Evolutionary conservation across 1,284 basidiomycete genomes (phyloP).

Genomic region (Amylostereum areolatum): DNA sequence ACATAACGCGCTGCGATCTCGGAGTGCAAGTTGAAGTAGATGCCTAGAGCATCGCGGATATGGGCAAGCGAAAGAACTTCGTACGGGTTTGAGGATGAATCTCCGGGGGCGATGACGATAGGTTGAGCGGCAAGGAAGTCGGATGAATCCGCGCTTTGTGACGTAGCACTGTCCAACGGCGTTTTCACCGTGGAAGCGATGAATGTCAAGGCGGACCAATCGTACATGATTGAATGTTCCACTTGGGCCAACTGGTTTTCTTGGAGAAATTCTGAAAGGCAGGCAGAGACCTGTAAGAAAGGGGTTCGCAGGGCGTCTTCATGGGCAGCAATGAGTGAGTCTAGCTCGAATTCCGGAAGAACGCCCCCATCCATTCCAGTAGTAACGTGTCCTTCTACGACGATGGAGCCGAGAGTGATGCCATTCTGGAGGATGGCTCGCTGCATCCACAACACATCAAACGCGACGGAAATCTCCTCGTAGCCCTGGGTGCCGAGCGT

Average conservation of each 20-base stretch:
- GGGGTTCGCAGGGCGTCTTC: slow-evolving; percentile 42
- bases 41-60: slow-evolving; percentile 55
- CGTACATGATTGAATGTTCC: slow-evolving; percentile 53
- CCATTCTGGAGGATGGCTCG: slow-evolving; percentile 62
- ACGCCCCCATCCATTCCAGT: slow-evolving; percentile 21
- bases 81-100: slow-evolving; percentile 40
- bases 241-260: slow-evolving; percentile 34
- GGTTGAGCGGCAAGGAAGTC: slow-evolving; percentile 38
- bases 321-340: slow-evolving; percentile 44
- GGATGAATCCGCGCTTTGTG: slow-evolving; percentile 23
- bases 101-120: slow-evolving; percentile 5
- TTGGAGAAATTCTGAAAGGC: slow-evolving; percentile 47
- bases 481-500: slow-evolving; percentile 42
- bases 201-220: slow-evolving; percentile 60
- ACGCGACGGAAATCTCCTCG: slow-evolving; percentile 64
- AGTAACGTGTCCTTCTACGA: slow-evolving; percentile 35
- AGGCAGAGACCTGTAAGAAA: slow-evolving; percentile 33
- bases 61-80: slow-evolving; percentile 55
- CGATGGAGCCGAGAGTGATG: slow-evolving; percentile 54
- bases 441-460: slow-evolving; percentile 58
- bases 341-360: slow-evolving; percentile 54
- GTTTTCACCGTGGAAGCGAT: slow-evolving; percentile 52
- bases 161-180: slow-evolving; percentile 24
- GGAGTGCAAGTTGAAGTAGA: slow-evolving; percentile 50
- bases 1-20: slow-evolving; percentile 47